Base-by-base conservation (phyloP, 495 filamentous ascomycete species). In the Neurospora sublineolata region DNA sequence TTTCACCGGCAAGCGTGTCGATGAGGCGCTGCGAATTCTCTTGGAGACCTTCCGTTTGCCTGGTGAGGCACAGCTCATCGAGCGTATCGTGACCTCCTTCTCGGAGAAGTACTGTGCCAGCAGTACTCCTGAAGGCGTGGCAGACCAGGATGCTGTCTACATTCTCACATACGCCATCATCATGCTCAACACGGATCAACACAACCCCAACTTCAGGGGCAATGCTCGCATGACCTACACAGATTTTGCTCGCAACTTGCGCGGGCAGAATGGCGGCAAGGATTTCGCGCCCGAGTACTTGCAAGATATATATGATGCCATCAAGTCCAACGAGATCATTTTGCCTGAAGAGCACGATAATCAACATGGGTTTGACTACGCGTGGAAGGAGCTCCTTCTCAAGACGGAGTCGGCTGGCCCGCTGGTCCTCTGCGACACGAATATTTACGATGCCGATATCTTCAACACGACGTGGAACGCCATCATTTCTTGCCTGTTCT, bases 271-370 rank as follows among this genome's bases (percentile, higher is more conserved):
- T 74, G 89, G 83, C 23, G 92, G 92, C 58, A 86, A 91, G 70
- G 90, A 99, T 75, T 99, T 98, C 77, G 86, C 89, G 18, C 87
- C 89, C 1, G 89, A 94, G 74, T 97, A 95, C 78, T 86, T 99
- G 3, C 89, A 96, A 75, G 86, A 87, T 3, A 97, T 97, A 69
- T 99, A 90, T 77, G 90, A 97, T 74, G 92, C 92, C 10, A 98
- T 99, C 82, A 93, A 91, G 78, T 87, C 88, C 3, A 90, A 93
- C 69, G 95, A 99, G 80, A 99, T 99, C 70, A 97, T 99, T 71
- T 83, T 99, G 23, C 95, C 95, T 0, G 94, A 97, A 71, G 95
- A 99, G 79, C 95, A 98, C 79, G 93, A 98, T 76, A 97, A 97
- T 78, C 90, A 92, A 78, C 90, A 96, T 79, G 93, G 94, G 3